Percentiles rank a stretch among this genome's conserved stretches.
Conservation (phyloP, 2,329 filamentous ascomycete species). For the Parastagonospora nodorum region DNA sequence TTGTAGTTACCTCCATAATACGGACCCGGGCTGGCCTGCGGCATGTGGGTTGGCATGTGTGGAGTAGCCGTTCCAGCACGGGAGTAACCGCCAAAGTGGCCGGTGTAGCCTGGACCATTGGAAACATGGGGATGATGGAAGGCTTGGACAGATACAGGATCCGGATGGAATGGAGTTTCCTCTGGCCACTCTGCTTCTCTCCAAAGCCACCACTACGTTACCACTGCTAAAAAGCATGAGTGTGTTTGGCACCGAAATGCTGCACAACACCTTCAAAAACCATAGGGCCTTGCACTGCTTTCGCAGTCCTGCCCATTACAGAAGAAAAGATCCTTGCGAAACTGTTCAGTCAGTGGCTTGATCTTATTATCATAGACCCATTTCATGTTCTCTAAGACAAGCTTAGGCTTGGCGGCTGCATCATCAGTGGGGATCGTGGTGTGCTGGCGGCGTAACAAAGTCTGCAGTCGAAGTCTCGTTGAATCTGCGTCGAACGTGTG, state of each 20-base stretch:
- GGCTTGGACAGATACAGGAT: constrained; percentile 55
- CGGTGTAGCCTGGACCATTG: constrained; percentile 29
- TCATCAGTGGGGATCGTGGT: constrained; percentile 10
- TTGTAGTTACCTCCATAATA: constrained; percentile 42
- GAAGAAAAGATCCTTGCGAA: constrained; percentile 74
- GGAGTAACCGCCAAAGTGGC: constrained; percentile 44
- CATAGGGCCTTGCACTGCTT: constrained; percentile 68
- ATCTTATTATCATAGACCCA: constrained; percentile 82
- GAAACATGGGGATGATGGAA: constrained; percentile 40
- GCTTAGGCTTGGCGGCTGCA: constrained; percentile 60
- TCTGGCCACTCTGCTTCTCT: constrained; percentile 77
- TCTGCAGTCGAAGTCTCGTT: constrained; percentile 62
- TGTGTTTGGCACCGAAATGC: constrained; percentile 84
- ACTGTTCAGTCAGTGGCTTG: constrained; percentile 68
- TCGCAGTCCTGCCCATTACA: constrained; percentile 69
- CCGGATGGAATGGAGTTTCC: constrained; percentile 71
- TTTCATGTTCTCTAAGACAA: constrained; percentile 84
- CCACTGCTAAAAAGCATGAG: constrained; percentile 72
- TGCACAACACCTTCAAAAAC: constrained; percentile 82
- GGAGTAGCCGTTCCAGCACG: constrained; percentile 45
- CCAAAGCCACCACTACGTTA: constrained; percentile 79
- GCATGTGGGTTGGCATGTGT: constrained; percentile 40
- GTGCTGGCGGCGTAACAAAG: constrained; percentile 51
- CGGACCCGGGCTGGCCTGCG: constrained; percentile 45
- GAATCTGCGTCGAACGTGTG: constrained; percentile 70